phyloP scores from a whole-genome alignment of 2,329 filamentous ascomycete genomes.

The Dendrostoma leiphaemia region DNA sequence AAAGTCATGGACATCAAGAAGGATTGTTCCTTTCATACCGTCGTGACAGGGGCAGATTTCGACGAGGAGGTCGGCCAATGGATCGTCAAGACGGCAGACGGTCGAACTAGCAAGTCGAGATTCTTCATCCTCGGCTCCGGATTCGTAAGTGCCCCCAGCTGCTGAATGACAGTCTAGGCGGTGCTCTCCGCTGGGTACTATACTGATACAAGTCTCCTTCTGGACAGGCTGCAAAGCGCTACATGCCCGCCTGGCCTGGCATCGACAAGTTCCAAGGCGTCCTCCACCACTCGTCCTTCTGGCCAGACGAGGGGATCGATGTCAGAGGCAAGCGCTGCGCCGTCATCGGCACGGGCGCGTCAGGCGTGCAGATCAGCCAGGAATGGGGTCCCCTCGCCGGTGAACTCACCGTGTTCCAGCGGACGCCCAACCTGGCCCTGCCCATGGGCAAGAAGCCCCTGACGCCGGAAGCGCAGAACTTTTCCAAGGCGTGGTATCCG shows the following conservation, averaged over 20 bases:
- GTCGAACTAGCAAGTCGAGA: slow-evolving; percentile 45
- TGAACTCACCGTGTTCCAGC: slow-evolving; percentile 60
- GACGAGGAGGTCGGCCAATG: slow-evolving; percentile 46
- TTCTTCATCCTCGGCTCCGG: slow-evolving; percentile 54
- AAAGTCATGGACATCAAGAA: slow-evolving; percentile 54
- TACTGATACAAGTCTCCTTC: background rate
- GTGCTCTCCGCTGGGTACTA: no score
- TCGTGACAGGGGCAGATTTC: slow-evolving; percentile 51
- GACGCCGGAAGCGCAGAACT: slow-evolving; percentile 49
- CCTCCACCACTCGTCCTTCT: slow-evolving; percentile 59
- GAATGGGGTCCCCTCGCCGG: slow-evolving; percentile 53
- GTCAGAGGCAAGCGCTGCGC: slow-evolving; percentile 57
- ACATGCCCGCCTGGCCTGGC: slow-evolving; percentile 59
- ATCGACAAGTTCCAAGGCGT: slow-evolving; percentile 58
- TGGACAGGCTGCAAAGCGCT: slow-evolving; percentile 51
- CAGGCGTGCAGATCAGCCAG: slow-evolving; percentile 63
- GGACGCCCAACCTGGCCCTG: slow-evolving; percentile 64
- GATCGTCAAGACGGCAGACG: slow-evolving; percentile 41
- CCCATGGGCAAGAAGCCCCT: slow-evolving; percentile 56
- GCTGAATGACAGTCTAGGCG: no score
- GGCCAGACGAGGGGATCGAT: slow-evolving; percentile 56
- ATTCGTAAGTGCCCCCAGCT: slow-evolving; percentile 35
- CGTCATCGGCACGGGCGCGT: slow-evolving; percentile 64
- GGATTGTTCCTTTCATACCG: slow-evolving; percentile 54
- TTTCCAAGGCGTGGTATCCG: slow-evolving; percentile 41